A percentile compares a stretch with the other conserved stretches of the same genome.
Evolutionary conservation across 345 rosid species (phyloP).

Genomic region (Citrus inodora): DNA sequence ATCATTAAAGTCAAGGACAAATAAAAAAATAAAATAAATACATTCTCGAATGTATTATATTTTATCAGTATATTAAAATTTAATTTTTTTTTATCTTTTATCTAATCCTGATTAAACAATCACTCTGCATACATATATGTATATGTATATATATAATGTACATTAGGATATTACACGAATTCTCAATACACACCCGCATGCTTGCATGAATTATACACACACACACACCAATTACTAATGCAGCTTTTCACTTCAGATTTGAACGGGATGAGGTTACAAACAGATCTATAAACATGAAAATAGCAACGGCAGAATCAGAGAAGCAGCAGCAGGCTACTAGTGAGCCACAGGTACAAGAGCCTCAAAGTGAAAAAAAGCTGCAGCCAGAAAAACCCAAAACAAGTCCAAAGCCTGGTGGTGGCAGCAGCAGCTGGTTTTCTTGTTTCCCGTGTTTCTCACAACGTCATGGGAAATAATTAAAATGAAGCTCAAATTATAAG

Average conservation of each 20-base stretch:
- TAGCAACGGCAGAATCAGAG: not conserved
- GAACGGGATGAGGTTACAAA: constrained; percentile 20
- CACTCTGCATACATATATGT: not conserved
- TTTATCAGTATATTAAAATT: too few relatives aligned
- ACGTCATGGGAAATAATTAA: not conserved
- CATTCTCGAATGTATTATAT: accelerated
- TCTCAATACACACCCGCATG: not conserved
- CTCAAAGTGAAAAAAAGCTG: not conserved
- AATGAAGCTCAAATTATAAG: not conserved
- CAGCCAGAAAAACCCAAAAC: constrained; percentile 1
- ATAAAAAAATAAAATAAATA: too few relatives aligned
- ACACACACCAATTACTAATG: not conserved
- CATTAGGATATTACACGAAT: not conserved
- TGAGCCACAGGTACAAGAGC: constrained; percentile 1
- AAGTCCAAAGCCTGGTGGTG: constrained; percentile 7
- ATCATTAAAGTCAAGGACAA: too few relatives aligned
- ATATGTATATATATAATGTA: too few relatives aligned
- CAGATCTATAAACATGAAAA: constrained; percentile 1
- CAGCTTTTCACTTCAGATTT: constrained; percentile 31
- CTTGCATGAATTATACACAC: not conserved
- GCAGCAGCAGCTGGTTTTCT: constrained; percentile 39
- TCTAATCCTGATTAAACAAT: too few relatives aligned
- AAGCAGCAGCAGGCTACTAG: not conserved
- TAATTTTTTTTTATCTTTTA: too few relatives aligned
- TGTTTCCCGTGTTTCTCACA: constrained; percentile 54